Conservation (phyloP, 495 filamentous ascomycete species). For the Podospora australis region DNA sequence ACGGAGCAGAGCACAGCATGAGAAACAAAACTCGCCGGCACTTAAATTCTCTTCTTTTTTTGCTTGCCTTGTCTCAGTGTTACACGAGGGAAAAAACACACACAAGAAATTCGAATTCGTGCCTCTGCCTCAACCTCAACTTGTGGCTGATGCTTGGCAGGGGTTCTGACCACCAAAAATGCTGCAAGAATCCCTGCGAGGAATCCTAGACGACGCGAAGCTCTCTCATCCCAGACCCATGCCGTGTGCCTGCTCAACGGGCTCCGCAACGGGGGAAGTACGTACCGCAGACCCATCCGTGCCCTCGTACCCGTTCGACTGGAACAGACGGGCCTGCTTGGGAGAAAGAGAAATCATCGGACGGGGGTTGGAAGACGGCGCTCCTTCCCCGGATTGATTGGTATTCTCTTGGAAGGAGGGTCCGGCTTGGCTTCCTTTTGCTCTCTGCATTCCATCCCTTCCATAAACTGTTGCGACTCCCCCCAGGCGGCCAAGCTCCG, state of each 20-base stretch:
- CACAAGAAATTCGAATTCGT: not conserved
- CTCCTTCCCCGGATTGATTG: no score
- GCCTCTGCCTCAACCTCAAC: no score
- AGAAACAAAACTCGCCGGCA: not conserved
- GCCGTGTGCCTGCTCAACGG: no score
- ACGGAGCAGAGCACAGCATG: not conserved
- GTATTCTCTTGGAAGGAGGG: no score
- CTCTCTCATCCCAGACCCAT: not conserved
- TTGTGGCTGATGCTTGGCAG: constrained; percentile 4
- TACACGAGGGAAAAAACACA: not conserved
- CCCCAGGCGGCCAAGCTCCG: not conserved
- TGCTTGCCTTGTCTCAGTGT: not conserved
- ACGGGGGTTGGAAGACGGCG: no score
- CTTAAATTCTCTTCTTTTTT: not conserved
- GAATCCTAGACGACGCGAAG: not conserved
- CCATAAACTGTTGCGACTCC: constrained; percentile 6
- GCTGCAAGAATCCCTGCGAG: not conserved
- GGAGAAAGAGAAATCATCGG: no score
- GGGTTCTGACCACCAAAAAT: not conserved
- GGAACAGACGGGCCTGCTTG: no score
- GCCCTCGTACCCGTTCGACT: no score
- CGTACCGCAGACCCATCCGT: not conserved
- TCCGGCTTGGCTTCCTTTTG: not conserved
- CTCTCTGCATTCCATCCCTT: not conserved
- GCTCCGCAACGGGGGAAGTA: not conserved